These are phyloP conservation scores for Grosmannia clavigera DNA, from an alignment of 2,329 filamentous ascomycete species.

Conservation along the genomic window DNA sequence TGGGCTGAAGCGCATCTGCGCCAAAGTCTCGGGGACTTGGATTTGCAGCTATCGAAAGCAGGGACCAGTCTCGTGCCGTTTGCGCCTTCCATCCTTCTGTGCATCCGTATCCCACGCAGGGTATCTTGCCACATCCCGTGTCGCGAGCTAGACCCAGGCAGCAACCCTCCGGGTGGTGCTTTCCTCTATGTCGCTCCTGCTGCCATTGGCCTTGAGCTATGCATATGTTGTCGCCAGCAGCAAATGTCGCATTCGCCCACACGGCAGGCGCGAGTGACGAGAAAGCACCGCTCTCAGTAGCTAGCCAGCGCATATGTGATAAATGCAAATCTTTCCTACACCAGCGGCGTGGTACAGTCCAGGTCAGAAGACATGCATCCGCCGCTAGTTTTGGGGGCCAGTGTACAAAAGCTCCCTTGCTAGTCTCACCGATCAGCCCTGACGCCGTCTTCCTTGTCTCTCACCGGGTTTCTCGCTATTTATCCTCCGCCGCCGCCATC, in stretches of 20 bases:
- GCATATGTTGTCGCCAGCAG: neutral
- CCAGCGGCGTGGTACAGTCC: neutral
- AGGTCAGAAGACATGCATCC: neutral
- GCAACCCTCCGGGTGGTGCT: neutral
- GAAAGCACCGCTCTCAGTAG: neutral
- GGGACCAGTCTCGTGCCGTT: neutral
- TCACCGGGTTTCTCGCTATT: neutral
- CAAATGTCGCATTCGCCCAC: neutral
- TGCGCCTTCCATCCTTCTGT: neutral
- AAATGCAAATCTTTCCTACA: neutral
- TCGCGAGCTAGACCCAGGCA: neutral
- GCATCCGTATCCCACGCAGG: neutral
- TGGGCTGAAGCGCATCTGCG: neutral
- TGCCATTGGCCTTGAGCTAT: neutral
- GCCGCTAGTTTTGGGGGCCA: neutral
- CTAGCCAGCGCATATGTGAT: neutral
- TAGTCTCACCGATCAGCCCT: slow-evolving; percentile 1
- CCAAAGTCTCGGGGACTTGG: neutral
- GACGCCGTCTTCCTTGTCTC: neutral
- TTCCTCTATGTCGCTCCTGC: neutral
- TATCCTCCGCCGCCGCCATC: neutral
- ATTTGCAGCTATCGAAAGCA: neutral
- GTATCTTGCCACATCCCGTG: neutral
- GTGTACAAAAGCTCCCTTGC: neutral
- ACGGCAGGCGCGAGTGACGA: neutral